These are phyloP conservation scores for Coelastrella sp. DNA, from an alignment of 139 green algal species.

Conservation along the genomic window DNA sequence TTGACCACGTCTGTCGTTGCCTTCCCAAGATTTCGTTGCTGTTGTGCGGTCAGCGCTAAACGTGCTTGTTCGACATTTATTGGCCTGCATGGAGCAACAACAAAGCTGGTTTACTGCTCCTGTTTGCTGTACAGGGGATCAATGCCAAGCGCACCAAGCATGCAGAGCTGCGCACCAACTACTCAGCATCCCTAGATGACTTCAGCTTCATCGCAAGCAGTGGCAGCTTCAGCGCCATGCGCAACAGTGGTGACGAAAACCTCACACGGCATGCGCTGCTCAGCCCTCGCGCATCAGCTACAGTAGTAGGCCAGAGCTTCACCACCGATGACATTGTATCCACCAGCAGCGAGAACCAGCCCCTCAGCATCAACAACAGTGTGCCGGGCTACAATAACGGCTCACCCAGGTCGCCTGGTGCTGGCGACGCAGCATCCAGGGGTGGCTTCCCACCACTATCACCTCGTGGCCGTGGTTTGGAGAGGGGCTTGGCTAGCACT, in stretches of 20 bases:
- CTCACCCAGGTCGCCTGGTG: background rate
- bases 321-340: slow-evolving; percentile 25
- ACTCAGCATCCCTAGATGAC: slow-evolving; percentile 27
- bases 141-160: slow-evolving; percentile 26
- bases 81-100: background rate
- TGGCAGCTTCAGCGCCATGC: slow-evolving; percentile 24
- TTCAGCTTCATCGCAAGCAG: slow-evolving; percentile 27
- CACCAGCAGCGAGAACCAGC: background rate
- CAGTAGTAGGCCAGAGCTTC: slow-evolving; percentile 22
- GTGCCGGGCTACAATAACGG: background rate
- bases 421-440: background rate
- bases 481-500: background rate
- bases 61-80: no score
- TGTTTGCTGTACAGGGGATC: background rate
- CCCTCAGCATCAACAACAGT: background rate
- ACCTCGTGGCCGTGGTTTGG: background rate
- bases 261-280: background rate
- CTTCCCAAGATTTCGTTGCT: no score
- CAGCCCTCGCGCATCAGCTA: slow-evolving; percentile 18
- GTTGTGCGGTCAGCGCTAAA: no score
- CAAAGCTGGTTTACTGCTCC: background rate
- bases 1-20: no score
- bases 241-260: background rate
- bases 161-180: slow-evolving; percentile 27
- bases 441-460: background rate